Evolutionary conservation across 2,329 filamentous ascomycete species (phyloP), one percentile per base, ranked within the genome.

Genomic region (Colletotrichum sidae): DNA sequence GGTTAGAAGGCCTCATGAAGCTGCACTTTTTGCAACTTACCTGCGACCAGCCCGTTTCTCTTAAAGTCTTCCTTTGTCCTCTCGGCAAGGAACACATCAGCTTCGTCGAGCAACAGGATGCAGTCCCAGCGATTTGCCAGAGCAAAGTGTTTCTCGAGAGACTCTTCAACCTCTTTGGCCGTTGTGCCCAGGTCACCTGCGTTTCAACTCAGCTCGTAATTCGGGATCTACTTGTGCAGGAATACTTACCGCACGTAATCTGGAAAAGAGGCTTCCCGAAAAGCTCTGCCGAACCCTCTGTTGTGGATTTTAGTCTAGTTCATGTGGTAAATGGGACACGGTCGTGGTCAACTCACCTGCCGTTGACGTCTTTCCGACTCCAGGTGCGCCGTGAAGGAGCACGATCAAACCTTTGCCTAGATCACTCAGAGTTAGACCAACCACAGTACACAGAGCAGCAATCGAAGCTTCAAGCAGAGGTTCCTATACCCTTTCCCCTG

Each of bases 21-120:
- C 25, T 25, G 25, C 25, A 25, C 25, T 25, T n/a, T 0, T 33
- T 42, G n/a, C 0, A 25, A 3, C 15, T 13, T 44, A 60, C 56
- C 56, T 6, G 56, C 37, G 4, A 60, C 56, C 0, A 60, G 6
- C 8, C 37, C 56, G 7, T 53, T 60, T 4, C 56, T 15, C 12
- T 15, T 13, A 6, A 60, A 51, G 0, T 53, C 41, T 6, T 92
- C 66, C 61, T 71, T 71, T 17, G 71, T 91, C 2, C 93, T 88
- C 76, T 92, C 91, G 80, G 96, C 92, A 11, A 97, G 81, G 11
- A 58, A 58, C 1, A 58, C 55, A 10, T 58, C 55, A 13, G 55
- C 55, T 12, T 60, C 56, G 0, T 60, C 56, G 3, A 60, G 13
- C 0, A 60, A 38, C 1, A 60, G 1, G 10, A 59, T 39, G 6